Evolutionary conservation across 176 grass and related monocot genomes (phyloP).

Genomic region (Cenchrus purpureus): DNA sequence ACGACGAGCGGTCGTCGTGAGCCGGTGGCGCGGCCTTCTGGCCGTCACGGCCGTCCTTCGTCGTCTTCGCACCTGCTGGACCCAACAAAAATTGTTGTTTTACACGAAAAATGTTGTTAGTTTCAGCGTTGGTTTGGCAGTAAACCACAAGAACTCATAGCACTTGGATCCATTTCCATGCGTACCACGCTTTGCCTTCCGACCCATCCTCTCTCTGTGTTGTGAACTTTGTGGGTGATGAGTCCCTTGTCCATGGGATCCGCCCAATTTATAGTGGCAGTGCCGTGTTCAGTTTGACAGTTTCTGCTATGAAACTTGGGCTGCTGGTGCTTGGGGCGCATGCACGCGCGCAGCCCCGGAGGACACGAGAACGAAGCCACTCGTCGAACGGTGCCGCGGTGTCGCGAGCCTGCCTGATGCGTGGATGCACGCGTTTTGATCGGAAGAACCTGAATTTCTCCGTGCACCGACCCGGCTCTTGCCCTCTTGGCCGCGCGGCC

Average conservation of each 20-base stretch:
- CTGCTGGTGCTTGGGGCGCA: constrained; percentile 15
- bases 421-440: not conserved
- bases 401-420: not conserved
- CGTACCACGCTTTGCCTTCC: constrained; percentile 32
- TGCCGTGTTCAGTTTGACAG: too few relatives aligned
- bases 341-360: not conserved
- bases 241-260: not conserved
- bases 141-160: not conserved
- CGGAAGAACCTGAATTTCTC: not conserved
- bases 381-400: not conserved
- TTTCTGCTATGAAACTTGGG: not conserved
- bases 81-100: not conserved
- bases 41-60: not conserved
- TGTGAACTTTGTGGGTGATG: not conserved
- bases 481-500: not conserved
- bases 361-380: not conserved
- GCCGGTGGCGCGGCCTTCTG: not conserved
- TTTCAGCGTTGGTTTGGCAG: not conserved
- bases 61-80: not conserved
- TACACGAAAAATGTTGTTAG: not conserved
- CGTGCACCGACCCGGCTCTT: not conserved
- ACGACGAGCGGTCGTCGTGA: not conserved
- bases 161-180: not conserved
- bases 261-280: constrained; percentile 5
- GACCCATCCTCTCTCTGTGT: not conserved